A percentile compares a stretch with the other conserved stretches of the same genome.
Conservation (phyloP, 1,284 basidiomycete species). For the Leccinum angustisporum region DNA sequence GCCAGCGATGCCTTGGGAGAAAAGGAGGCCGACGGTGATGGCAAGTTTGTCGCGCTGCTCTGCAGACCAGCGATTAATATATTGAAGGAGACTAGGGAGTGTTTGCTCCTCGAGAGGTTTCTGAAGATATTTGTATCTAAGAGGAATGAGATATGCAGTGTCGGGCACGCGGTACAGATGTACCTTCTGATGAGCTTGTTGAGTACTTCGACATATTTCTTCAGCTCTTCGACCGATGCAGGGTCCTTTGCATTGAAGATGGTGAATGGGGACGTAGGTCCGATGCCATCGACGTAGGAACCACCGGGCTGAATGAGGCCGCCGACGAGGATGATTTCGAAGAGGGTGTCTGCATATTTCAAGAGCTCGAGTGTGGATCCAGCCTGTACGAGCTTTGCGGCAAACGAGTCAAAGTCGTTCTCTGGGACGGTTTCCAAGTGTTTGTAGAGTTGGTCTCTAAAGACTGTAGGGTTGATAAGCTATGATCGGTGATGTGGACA, state of each 20-base stretch:
- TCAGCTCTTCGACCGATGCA: slow-evolving; percentile 78
- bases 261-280: slow-evolving; percentile 79
- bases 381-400: slow-evolving; percentile 87
- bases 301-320: slow-evolving; percentile 96
- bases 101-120: slow-evolving; percentile 88
- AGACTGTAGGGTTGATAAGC: slow-evolving; percentile 54
- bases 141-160: slow-evolving; percentile 12
- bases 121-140: slow-evolving; percentile 96
- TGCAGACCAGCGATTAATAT: slow-evolving; percentile 81
- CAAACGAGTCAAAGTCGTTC: slow-evolving; percentile 81
- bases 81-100: slow-evolving; percentile 84
- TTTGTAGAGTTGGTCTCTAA: slow-evolving; percentile 94
- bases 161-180: slow-evolving; percentile 12
- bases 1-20: slow-evolving; percentile 79
- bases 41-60: slow-evolving; percentile 82
- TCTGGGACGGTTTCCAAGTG: slow-evolving; percentile 85
- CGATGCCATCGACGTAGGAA: slow-evolving; percentile 84
- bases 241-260: slow-evolving; percentile 81
- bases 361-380: slow-evolving; percentile 90
- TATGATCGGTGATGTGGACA: slow-evolving; percentile 9
- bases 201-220: slow-evolving; percentile 89
- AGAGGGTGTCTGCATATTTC: slow-evolving; percentile 95
- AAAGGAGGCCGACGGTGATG: slow-evolving; percentile 76
- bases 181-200: slow-evolving; percentile 94
- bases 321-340: slow-evolving; percentile 92